Evolutionary conservation across 163 green algal genomes (phyloP), one percentile per base, ranked within the genome.

Genomic region (Volvox carteri): DNA sequence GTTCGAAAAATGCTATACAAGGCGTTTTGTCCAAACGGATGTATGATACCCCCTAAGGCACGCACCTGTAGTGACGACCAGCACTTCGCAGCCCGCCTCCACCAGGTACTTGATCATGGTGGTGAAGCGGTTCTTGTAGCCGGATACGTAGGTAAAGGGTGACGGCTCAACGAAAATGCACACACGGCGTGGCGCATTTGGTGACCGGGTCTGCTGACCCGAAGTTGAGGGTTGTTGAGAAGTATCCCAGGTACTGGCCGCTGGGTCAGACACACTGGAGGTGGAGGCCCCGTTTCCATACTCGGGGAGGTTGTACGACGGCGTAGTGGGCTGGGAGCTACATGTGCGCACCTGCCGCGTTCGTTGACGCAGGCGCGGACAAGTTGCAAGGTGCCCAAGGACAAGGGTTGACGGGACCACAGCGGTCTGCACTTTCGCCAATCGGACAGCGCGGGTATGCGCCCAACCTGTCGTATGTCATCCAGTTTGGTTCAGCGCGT

Each of bases 111-210:
- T 95, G 79, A 98, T 98, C n/a, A 98, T 93, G 60, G 94, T 96
- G 44, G 96, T 92, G 91, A 98, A 98, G 3, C 96, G 93, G 91
- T 98, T 98, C 91, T 98, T 98, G 93, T 97, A 97, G 62, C 96
- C 96, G 35, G 89, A 96, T 5, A 98, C 93, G 74, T 98, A 96
- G 37, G 88, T 97, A 91, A 98, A 98, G 3, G 96, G 96, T 35
- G 92, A 96, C 12, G 96, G 96, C 94, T 98, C 96, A 7, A 98
- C 96, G 56, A 98, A 98, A 25, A 98, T 95, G 46, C 92, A 93
- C 0, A 97, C 84, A 25, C 93, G 94, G 18, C 76, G 84, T 19
- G 87, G 90, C 2, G 84, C 84, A 41, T 4, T 28, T 0, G 84
- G 39, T 4, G 80, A 58, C 8, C 58, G 42, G 30, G 54, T 21